Evolutionary conservation across 2,329 filamentous ascomycete genomes (phyloP), one percentile per base, ranked within the genome.

Genomic region (Penicillium sp.): DNA sequence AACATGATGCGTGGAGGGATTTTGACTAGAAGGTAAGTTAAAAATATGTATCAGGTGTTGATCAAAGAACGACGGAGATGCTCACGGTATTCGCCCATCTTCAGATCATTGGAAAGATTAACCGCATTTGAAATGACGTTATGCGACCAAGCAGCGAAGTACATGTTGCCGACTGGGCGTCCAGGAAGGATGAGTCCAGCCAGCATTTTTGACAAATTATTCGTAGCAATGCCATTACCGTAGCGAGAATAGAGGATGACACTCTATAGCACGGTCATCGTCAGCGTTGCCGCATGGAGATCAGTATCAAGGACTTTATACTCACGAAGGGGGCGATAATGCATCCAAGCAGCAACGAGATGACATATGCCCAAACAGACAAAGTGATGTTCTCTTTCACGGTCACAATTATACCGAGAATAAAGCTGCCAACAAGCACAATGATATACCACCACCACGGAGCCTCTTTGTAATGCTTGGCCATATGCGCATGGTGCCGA

Each of bases 111-210:
- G 37, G 74, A 80, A 7, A 85, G 70, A 52, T 72, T 79, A 43
- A 85, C 78, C 0, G 76, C 71, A 48, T 81, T 81, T 2, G 54
- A 13, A 47, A 85, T 83, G 47, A 84, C 79, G 37, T 79, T 82
- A 68, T 85, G 82, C 1, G 81, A 84, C 81, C 81, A 85, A 11
- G 78, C 78, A 8, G 82, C 79, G 64, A 84, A 84, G 66, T 83
- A 84, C 79, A 84, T 81, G 66, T 84, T 84, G 2, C 80, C 81
- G 5, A 84, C 61, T 0, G 81, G 81, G 1, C 78, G 76, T 2
- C 75, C 78, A 2, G 81, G 81, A 2, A 83, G 60, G 55, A 81
- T 69, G 3, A 82, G 70, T 49, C 82, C 82, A 0, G 77, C 82
- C 46, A 84, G 56, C 81, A 84, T 82, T 60, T 84, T 83, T 20